Conservation (phyloP, 768 basidiomycete species). For the Hypholoma sublateritium region DNA sequence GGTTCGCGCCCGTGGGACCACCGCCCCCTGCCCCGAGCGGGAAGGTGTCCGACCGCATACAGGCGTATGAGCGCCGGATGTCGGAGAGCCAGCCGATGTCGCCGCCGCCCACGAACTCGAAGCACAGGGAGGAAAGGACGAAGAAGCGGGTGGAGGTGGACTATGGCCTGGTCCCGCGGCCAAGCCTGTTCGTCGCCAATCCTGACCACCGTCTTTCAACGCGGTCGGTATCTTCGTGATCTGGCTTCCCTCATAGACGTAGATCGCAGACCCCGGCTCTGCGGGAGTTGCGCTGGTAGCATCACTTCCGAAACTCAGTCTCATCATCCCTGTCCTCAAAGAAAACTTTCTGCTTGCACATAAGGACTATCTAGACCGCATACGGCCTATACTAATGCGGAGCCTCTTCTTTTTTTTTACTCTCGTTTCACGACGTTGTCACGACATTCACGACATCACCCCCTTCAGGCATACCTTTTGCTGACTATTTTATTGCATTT, state of each 20-base stretch:
- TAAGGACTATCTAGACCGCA: too few species aligned
- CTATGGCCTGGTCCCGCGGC: slow-evolving; percentile 66
- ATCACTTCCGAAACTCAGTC: background rate
- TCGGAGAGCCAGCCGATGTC: slow-evolving; percentile 42
- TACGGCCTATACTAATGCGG: too few species aligned
- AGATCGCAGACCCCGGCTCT: background rate
- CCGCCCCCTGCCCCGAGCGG: slow-evolving; percentile 8
- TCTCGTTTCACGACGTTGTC: too few species aligned
- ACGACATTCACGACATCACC: too few species aligned
- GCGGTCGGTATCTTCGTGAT: slow-evolving; percentile 7
- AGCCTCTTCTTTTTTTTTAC: too few species aligned
- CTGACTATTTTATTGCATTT: background rate
- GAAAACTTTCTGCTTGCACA: too few species aligned
- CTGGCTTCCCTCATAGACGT: background rate
- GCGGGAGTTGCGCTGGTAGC: background rate
- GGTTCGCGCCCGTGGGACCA: slow-evolving; percentile 3
- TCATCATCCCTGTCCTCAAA: too few species aligned
- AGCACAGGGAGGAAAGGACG: slow-evolving; percentile 40
- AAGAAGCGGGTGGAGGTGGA: slow-evolving; percentile 41
- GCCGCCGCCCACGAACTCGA: slow-evolving; percentile 39
- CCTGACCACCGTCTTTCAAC: slow-evolving; percentile 45
- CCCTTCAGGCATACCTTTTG: background rate
- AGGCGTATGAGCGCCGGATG: slow-evolving; percentile 56
- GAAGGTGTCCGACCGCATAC: slow-evolving; percentile 48
- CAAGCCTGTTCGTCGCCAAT: slow-evolving; percentile 73